Conservation (phyloP, 164 flowering plant genomes). For the Chimonanthus salicifolius region DNA sequence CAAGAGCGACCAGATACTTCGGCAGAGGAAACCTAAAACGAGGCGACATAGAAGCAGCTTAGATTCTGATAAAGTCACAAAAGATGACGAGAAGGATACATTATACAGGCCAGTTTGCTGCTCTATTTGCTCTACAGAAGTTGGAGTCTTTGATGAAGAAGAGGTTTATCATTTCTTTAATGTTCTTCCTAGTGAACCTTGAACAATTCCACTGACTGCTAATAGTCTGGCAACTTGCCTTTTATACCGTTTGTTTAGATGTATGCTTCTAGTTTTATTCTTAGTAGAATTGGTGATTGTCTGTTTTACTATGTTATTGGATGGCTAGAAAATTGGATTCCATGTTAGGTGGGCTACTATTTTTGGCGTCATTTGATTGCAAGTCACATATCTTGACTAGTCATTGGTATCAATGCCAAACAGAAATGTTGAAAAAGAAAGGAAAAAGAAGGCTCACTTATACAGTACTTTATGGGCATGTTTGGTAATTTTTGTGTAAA, state of each 20-base stretch:
- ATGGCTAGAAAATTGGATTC: background rate
- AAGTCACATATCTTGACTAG: background rate
- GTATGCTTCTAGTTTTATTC: background rate
- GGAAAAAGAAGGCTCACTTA: background rate
- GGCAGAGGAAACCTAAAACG: constrained; percentile 7
- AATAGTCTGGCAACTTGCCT: background rate
- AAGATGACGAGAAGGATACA: constrained; percentile 19
- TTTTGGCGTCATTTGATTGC: background rate
- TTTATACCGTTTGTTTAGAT: background rate
- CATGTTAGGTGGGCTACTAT: background rate
- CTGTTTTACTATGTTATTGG: background rate
- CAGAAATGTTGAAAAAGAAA: background rate
- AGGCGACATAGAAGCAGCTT: constrained; percentile 24
- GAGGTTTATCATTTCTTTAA: constrained; percentile 83
- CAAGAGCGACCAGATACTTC: constrained; percentile 25
- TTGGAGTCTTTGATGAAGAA: constrained; percentile 69
- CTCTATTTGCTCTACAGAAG: constrained; percentile 63
- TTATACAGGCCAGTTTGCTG: constrained; percentile 55
- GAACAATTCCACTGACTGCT: background rate
- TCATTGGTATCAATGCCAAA: too few relatives aligned
- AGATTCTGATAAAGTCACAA: constrained; percentile 12
- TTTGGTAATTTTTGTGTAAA: background rate
- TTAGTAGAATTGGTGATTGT: background rate
- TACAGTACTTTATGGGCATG: background rate
- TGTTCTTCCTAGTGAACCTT: constrained; percentile 73